These are phyloP conservation scores for Eucalyptus pumila DNA, from an alignment of 345 rosid species.

Conservation along the genomic window DNA sequence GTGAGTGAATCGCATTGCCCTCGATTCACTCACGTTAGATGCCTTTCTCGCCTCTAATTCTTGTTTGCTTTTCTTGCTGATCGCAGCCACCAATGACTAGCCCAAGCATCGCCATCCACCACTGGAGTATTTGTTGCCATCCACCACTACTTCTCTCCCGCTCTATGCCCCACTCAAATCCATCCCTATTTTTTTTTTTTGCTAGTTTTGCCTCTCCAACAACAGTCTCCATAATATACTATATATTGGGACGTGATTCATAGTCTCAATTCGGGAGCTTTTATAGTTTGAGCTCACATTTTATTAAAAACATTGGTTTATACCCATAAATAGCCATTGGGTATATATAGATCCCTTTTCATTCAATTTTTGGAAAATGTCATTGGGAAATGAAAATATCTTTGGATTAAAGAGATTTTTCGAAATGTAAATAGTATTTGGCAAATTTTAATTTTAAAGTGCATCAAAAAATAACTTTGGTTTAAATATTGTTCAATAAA, in stretches of 20 bases:
- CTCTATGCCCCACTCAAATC: too few species aligned
- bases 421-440: too few species aligned
- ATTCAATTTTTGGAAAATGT: fast-evolving
- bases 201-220: not conserved
- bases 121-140: not conserved
- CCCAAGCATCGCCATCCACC: not conserved
- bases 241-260: too few species aligned
- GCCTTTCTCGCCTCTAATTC: not conserved
- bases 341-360: too few species aligned
- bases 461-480: too few species aligned
- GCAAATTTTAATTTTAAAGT: too few species aligned
- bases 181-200: too few species aligned
- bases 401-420: too few species aligned
- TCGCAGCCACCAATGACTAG: not conserved
- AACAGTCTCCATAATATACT: not conserved
- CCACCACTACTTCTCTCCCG: not conserved
- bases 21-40: not conserved
- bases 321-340: too few species aligned
- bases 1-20: not conserved
- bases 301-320: too few species aligned
- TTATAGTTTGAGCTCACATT: fast-evolving
- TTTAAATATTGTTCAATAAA: fast-evolving
- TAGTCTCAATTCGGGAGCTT: too few species aligned
- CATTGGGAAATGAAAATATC: fast-evolving
- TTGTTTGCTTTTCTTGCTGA: not conserved